Evolutionary conservation across 345 rosid species (phyloP).

Genomic region (Eucalyptus caleyi): DNA sequence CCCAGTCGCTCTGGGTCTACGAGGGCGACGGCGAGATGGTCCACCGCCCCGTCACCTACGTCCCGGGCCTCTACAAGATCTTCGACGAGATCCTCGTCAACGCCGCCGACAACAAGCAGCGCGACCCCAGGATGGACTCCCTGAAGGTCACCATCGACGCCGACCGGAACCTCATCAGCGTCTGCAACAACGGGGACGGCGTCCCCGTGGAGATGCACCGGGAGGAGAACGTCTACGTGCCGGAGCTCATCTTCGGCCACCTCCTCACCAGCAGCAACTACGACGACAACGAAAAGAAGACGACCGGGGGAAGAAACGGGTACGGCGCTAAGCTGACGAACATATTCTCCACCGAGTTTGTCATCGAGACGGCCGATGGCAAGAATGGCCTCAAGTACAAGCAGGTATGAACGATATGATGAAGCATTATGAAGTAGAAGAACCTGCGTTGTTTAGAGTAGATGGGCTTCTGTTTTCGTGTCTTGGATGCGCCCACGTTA

Average conservation of each 20-base stretch:
- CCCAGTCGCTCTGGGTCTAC: slow-evolving; percentile 76
- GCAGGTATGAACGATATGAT: slow-evolving; percentile 27
- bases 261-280: slow-evolving; percentile 86
- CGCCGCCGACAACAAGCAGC: slow-evolving; percentile 90
- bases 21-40: slow-evolving; percentile 66
- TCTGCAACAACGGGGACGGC: slow-evolving; percentile 81
- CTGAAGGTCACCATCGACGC: slow-evolving; percentile 59
- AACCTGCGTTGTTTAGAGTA: neutral
- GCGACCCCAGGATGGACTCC: slow-evolving; percentile 76
- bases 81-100: slow-evolving; percentile 94
- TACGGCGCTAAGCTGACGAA: slow-evolving; percentile 95
- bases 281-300: slow-evolving; percentile 71
- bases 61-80: slow-evolving; percentile 93
- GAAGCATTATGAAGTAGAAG: neutral
- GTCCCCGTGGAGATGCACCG: slow-evolving; percentile 91
- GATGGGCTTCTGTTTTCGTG: neutral
- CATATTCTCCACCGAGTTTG: slow-evolving; percentile 80
- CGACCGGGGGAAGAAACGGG: slow-evolving; percentile 95
- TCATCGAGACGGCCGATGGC: slow-evolving; percentile 87
- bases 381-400: slow-evolving; percentile 69
- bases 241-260: slow-evolving; percentile 93
- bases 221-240: slow-evolving; percentile 85
- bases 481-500: rapidly evolving
- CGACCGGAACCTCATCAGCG: slow-evolving; percentile 61
- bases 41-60: slow-evolving; percentile 55